Evolutionary conservation across 2,329 filamentous ascomycete species (phyloP).

Genomic region (Colletotrichum eremochloae): DNA sequence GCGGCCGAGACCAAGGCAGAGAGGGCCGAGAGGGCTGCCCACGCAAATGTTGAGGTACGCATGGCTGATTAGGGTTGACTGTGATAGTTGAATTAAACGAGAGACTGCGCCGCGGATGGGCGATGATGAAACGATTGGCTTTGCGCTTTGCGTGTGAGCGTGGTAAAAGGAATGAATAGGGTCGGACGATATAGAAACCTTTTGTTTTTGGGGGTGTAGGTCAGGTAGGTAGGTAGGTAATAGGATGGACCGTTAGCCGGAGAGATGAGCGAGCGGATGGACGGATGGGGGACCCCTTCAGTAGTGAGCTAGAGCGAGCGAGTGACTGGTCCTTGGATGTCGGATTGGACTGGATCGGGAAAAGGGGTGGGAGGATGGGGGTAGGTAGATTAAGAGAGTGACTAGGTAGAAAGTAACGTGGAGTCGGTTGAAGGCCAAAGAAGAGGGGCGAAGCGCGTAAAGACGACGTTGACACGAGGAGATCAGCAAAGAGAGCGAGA

Average conservation of each 20-base stretch:
- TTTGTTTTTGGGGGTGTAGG: slow-evolving; percentile 12
- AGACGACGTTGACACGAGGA: slow-evolving; percentile 7
- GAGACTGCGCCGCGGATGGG: slow-evolving; percentile 35
- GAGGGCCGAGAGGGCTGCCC: slow-evolving; percentile 36
- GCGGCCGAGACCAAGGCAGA: slow-evolving; percentile 28
- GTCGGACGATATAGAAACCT: slow-evolving; percentile 34
- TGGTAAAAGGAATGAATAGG: slow-evolving; percentile 36
- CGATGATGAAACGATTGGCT: slow-evolving; percentile 24
- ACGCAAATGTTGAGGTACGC: slow-evolving; percentile 37
- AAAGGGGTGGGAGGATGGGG: slow-evolving; percentile 34
- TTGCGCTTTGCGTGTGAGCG: slow-evolving; percentile 26
- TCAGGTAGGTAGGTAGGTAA: background rate
- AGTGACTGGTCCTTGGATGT: slow-evolving; percentile 2
- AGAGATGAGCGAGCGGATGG: slow-evolving; percentile 27
- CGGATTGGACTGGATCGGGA: slow-evolving; percentile 5
- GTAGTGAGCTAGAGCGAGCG: slow-evolving; percentile 23
- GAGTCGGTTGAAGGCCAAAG: slow-evolving; percentile 9
- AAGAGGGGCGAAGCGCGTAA: slow-evolving; percentile 15
- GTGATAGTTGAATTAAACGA: slow-evolving; percentile 24
- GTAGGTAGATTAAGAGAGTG: slow-evolving; percentile 36
- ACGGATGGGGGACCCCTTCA: slow-evolving; percentile 24
- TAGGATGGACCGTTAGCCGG: slow-evolving; percentile 17
- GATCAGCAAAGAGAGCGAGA: background rate
- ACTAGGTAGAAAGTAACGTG: slow-evolving; percentile 4
- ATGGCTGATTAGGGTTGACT: slow-evolving; percentile 10